phyloP scores from a whole-genome alignment of 176 grass and related monocot genomes.

The Otatea glauca region DNA sequence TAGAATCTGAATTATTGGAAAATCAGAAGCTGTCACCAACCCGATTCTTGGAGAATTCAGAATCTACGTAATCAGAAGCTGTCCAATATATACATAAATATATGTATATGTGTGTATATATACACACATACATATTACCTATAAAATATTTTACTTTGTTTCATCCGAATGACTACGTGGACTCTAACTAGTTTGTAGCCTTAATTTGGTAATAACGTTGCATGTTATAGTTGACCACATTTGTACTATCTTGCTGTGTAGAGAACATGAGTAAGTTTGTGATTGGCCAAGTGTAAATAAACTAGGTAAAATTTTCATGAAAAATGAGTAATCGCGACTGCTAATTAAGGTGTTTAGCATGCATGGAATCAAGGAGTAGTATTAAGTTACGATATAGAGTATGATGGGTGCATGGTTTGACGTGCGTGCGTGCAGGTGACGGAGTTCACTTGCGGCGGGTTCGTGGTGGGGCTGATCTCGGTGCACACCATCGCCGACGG shows the following conservation, averaged over 20 bases:
- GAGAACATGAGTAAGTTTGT: not conserved
- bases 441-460: constrained; percentile 80
- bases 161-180: not conserved
- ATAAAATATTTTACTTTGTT: not conserved
- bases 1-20: too few species aligned
- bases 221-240: not conserved
- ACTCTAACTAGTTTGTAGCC: too few species aligned
- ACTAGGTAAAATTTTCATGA: not conserved
- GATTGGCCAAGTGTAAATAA: not conserved
- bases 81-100: too few species aligned
- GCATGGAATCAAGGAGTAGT: not conserved
- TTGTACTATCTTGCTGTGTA: not conserved
- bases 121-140: too few species aligned
- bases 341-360: not conserved
- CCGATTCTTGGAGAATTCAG: too few species aligned
- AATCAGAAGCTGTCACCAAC: too few species aligned
- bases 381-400: not conserved
- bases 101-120: too few species aligned
- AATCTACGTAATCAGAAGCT: too few species aligned
- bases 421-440: constrained; percentile 57
- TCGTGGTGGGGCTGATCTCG: constrained; percentile 77
- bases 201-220: too few species aligned
- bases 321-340: not conserved
- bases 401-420: not conserved
- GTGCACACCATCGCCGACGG: constrained; percentile 90